phyloP scores from a whole-genome alignment of 345 rosid species.

The Kandelia obovata region DNA sequence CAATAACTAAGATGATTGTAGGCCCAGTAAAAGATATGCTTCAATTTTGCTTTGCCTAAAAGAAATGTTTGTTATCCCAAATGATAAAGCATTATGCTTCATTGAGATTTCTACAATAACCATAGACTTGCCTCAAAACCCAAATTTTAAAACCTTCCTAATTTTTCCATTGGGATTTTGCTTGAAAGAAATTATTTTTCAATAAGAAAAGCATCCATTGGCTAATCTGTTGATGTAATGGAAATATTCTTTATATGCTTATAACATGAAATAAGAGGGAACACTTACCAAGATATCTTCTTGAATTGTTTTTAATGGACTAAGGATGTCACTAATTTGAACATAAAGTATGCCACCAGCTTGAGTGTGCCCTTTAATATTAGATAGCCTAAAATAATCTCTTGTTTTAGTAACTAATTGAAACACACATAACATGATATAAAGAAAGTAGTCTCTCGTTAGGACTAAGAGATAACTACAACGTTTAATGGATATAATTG shows the following conservation, averaged over 20 bases:
- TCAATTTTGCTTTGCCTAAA: no score
- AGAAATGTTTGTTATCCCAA: no score
- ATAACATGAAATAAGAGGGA: neutral
- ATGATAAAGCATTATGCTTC: no score
- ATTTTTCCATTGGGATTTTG: neutral
- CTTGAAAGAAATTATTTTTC: neutral
- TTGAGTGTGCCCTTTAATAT: constrained; percentile 47
- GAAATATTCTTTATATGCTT: neutral
- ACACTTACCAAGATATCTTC: constrained; percentile 58
- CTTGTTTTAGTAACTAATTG: constrained; percentile 64
- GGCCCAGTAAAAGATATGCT: neutral
- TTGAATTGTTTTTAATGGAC: constrained; percentile 29
- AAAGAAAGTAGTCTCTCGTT: neutral
- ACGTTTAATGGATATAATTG: neutral
- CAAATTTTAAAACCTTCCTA: neutral
- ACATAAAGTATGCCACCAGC: constrained; percentile 53
- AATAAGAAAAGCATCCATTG: no score
- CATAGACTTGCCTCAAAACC: neutral
- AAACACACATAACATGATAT: constrained; percentile 25
- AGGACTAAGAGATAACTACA: neutral
- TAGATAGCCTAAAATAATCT: constrained; percentile 58
- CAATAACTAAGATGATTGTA: neutral
- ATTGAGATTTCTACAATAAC: neutral
- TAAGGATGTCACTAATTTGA: constrained; percentile 56
- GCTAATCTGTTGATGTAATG: neutral